Percentiles rank a stretch among this genome's conserved stretches.
These are phyloP conservation scores for Aphanocladium album DNA, from an alignment of 2,329 filamentous ascomycete species.

Conservation along the genomic window DNA sequence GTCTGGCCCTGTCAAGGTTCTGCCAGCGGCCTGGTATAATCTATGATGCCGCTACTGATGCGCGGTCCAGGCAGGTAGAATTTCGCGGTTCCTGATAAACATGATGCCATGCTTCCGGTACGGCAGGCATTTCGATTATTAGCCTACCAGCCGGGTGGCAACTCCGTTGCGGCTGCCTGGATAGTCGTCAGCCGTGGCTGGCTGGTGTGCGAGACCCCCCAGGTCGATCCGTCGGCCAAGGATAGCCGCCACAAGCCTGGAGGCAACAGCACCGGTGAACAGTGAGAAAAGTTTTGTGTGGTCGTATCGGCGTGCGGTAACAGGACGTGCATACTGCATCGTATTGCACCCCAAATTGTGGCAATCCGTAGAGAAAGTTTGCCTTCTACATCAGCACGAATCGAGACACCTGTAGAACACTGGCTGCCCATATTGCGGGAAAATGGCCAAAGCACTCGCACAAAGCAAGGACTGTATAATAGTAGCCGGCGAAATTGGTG, in stretches of 20 bases:
- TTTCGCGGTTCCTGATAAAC: not conserved
- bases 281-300: not conserved
- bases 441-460: not conserved
- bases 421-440: not conserved
- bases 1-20: not conserved
- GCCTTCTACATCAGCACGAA: not conserved
- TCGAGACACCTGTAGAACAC: not conserved
- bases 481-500: not conserved
- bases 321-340: not conserved
- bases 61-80: not conserved
- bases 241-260: not conserved
- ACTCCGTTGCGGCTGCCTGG: not conserved
- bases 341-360: not conserved
- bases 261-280: not conserved
- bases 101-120: not conserved
- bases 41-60: not conserved
- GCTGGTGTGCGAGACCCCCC: not conserved
- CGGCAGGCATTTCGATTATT: not conserved
- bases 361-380: not conserved
- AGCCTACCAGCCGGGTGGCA: not conserved
- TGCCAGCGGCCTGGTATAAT: not conserved
- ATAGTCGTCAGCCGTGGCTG: not conserved
- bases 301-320: not conserved
- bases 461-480: not conserved
- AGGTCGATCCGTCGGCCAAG: conserved; percentile 1